phyloP scores from a whole-genome alignment of 148 eudicot species.

The Gaultheria prostrata region DNA sequence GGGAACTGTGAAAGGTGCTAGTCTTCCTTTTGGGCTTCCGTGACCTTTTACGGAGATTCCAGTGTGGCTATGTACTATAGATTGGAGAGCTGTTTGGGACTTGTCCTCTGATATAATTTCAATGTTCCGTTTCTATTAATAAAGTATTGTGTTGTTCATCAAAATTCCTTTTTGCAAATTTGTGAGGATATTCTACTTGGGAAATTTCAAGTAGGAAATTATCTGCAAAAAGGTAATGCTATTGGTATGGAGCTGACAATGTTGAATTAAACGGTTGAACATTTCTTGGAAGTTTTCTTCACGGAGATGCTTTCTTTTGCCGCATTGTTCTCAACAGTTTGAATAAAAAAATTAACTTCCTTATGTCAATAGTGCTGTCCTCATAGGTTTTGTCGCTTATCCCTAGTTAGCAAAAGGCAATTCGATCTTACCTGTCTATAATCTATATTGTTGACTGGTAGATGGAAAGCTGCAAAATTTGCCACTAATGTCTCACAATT shows the following conservation, averaged over 20 bases:
- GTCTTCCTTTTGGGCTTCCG: neutral
- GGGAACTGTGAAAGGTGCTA: neutral
- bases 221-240: neutral
- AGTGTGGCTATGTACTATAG: neutral
- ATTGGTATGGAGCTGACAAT: neutral
- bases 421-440: neutral
- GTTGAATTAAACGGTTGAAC: neutral
- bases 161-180: neutral
- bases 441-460: neutral
- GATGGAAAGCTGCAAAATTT: neutral
- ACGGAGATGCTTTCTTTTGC: neutral
- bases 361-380: neutral
- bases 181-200: neutral
- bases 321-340: neutral
- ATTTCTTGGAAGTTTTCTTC: neutral
- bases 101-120: neutral
- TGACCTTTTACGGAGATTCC: neutral
- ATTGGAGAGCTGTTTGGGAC: neutral
- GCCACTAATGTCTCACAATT: slow-evolving; percentile 14
- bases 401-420: neutral
- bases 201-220: neutral
- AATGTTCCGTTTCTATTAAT: neutral
- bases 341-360: neutral
- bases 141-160: neutral
- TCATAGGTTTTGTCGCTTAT: neutral